Evolutionary conservation across 2,329 filamentous ascomycete genomes (phyloP).

Genomic region (Dothiorella sarmentorum): DNA sequence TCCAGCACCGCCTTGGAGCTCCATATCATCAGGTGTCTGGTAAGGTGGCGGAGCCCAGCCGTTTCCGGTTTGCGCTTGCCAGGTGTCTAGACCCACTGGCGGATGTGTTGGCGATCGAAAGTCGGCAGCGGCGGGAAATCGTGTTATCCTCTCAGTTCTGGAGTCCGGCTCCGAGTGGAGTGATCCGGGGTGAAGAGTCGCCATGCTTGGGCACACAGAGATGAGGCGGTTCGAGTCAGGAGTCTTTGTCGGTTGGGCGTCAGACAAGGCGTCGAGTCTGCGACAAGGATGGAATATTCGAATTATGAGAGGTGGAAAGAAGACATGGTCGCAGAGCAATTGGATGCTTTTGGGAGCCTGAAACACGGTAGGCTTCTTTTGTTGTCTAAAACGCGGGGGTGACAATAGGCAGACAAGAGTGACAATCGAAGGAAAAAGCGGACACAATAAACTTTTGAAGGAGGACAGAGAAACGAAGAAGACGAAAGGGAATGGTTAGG

Average conservation of each 20-base stretch:
- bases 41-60: constrained; percentile 11
- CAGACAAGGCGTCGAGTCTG: constrained; percentile 7
- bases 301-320: constrained; percentile 10
- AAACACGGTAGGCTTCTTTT: constrained; percentile 12
- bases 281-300: background rate
- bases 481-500: constrained; percentile 18
- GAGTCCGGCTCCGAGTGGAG: constrained; percentile 21
- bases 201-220: constrained; percentile 22
- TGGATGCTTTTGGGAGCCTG: constrained; percentile 7
- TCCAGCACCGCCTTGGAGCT: background rate
- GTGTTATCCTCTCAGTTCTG: constrained; percentile 20
- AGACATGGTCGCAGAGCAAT: constrained; percentile 5
- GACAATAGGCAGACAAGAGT: constrained; percentile 1
- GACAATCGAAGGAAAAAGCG: constrained; percentile 22
- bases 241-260: background rate
- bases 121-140: constrained; percentile 18
- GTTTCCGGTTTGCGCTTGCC: constrained; percentile 5
- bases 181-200: constrained; percentile 17
- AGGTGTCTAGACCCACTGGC: constrained; percentile 4
- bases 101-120: constrained; percentile 16
- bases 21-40: background rate
- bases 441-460: constrained; percentile 21
- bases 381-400: constrained; percentile 5
- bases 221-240: background rate
- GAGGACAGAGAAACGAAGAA: constrained; percentile 18